phyloP scores from a whole-genome alignment of 2,329 filamentous ascomycete species.

The Fusarium redolens region DNA sequence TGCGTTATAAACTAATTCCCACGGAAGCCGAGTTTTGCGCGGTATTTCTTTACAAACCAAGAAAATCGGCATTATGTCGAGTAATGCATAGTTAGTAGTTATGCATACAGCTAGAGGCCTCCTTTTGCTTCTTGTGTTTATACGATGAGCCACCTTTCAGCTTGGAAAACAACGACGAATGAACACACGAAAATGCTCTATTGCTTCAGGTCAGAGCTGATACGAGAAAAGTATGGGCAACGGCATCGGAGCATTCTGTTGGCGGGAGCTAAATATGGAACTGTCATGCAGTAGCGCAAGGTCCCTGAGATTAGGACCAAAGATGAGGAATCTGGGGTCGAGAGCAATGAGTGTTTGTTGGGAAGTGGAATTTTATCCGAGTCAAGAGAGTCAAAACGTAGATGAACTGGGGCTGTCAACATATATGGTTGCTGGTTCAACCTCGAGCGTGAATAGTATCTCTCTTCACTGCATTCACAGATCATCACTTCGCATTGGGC shows the following conservation, averaged over 20 bases:
- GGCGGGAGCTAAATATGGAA: constrained; percentile 39
- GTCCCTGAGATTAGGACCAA: constrained; percentile 18
- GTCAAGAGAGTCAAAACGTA: constrained; percentile 3
- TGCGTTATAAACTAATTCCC: background rate
- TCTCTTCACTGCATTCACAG: background rate
- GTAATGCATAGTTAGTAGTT: background rate
- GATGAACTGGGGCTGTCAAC: background rate
- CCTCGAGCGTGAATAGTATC: background rate
- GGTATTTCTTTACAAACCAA: background rate
- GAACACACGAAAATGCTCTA: background rate
- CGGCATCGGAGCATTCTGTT: constrained; percentile 21
- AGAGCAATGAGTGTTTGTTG: background rate
- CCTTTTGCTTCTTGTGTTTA: background rate
- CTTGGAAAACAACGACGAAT: background rate
- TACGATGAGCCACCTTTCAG: background rate
- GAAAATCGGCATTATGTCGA: background rate
- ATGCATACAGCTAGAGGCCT: background rate
- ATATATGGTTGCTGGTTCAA: constrained; percentile 1
- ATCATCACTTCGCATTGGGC: constrained; percentile 10
- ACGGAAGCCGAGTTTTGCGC: constrained; percentile 1
- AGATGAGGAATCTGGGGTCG: constrained; percentile 20
- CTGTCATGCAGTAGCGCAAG: constrained; percentile 38
- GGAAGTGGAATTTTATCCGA: too few species aligned
- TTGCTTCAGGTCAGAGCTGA: constrained; percentile 1
- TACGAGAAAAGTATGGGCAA: constrained; percentile 5